These are phyloP conservation scores for Penicillium sp. DNA, from an alignment of 2,329 filamentous ascomycete species.

Conservation along the genomic window DNA sequence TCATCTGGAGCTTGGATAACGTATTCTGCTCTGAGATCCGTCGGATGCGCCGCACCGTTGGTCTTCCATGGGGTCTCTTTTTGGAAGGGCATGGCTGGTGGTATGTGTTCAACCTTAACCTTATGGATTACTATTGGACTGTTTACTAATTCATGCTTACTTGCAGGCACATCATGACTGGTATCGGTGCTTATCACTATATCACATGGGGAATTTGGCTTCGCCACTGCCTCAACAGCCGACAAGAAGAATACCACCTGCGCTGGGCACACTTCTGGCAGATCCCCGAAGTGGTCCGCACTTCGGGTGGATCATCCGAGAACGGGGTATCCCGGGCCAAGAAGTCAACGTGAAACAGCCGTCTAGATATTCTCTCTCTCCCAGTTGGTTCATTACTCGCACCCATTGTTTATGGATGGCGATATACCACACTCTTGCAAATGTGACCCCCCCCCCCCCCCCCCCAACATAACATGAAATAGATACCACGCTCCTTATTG, in stretches of 20 bases:
- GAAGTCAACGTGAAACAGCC: slow-evolving; percentile 28
- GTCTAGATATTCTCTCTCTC: slow-evolving; percentile 5
- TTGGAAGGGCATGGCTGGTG: slow-evolving; percentile 74
- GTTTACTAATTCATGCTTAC: slow-evolving; percentile 16
- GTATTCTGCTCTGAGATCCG: slow-evolving; percentile 68
- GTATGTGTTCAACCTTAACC: slow-evolving; percentile 43
- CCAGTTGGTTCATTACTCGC: neutral
- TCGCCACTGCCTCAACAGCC: slow-evolving; percentile 70
- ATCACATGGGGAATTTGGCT: slow-evolving; percentile 84
- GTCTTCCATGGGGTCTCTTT: slow-evolving; percentile 76
- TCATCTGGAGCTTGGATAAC: slow-evolving; percentile 78
- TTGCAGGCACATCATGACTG: slow-evolving; percentile 73
- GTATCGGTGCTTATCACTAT: slow-evolving; percentile 78
- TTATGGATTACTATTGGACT: neutral
- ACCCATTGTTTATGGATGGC: neutral
- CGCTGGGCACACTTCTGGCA: slow-evolving; percentile 65
- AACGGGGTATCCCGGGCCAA: slow-evolving; percentile 27
- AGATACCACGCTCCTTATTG: slow-evolving; percentile 6
- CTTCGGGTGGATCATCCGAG: slow-evolving; percentile 8
- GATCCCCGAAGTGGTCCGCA: slow-evolving; percentile 55
- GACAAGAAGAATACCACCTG: slow-evolving; percentile 69
- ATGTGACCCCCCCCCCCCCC: neutral
- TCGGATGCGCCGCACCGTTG: slow-evolving; percentile 64
- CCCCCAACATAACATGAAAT: slow-evolving; percentile 1
- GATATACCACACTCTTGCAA: slow-evolving; percentile 2